Base-by-base conservation (phyloP, 2,329 filamentous ascomycete species). In the Fusarium setosum region DNA sequence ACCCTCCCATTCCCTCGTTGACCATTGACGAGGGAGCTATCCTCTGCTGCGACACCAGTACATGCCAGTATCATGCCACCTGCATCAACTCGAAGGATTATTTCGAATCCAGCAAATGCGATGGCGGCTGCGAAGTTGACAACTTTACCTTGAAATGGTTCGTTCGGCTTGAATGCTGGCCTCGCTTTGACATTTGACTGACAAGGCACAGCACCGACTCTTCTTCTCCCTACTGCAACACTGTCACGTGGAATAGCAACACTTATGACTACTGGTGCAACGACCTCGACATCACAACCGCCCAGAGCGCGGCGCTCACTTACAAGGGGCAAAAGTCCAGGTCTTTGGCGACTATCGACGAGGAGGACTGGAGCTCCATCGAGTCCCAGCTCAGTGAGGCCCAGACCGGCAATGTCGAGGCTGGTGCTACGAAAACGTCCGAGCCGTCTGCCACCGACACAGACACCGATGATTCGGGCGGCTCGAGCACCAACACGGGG, bases 11-110 rank as follows among this genome's bases (percentile, higher is more conserved):
- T 5, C 13, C 49, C 12, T 29, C 55, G 15, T 17, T 31, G 11
- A n/a, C 24, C 7, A 38, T 26, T 10, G 21, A 38, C 7, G 17
- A 45, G 4, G 60, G 61, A 4, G 49, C 38, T 23, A 20, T 64
- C 13, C n/a, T 55, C 23, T 64, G 61, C 24, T 63, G 56, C 24
- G 38, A 41, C 13, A 21, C 42, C 9, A 44, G 26, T 13, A 23
- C 34, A 12, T 64, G 44, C 11, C 20, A 56, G n/a, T 64, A 31
- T 5, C 24, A 38, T 8, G 31, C 61, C 7, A 48, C 56, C 32
- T 64, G 61, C 15, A 20, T 64, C 18, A 65, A 64, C 29, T 65
- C 44, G 6, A 15, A 26, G 18, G 61, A 64, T 9, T 64, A 64
- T n/a, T 64, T 51, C 15, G 13, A 35, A 7, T 64, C 49, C 2